phyloP scores from a whole-genome alignment of 129 eudicot species.

The Rutidosis leptorrhynchoides region DNA sequence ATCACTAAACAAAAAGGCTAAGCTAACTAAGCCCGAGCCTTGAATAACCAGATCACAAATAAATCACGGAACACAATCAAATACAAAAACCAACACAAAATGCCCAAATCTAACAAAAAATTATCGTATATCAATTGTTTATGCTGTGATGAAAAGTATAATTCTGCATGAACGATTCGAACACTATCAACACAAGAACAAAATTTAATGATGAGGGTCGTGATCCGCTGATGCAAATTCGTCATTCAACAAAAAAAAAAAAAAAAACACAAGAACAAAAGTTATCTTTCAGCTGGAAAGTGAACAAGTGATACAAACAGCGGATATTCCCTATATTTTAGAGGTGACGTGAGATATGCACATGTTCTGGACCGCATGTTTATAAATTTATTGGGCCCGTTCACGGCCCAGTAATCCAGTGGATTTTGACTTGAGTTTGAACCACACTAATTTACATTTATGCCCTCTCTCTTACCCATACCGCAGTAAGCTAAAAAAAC shows the following conservation, averaged over 20 bases:
- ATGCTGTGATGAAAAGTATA: not conserved
- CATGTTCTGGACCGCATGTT: not conserved
- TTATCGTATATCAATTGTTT: too few species aligned
- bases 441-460: not conserved
- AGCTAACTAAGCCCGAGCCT: too few species aligned
- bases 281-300: too few species aligned
- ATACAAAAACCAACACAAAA: too few species aligned
- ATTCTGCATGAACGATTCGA: not conserved
- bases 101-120: too few species aligned
- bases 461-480: not conserved
- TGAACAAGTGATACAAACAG: not conserved
- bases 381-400: constrained; percentile 3
- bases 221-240: too few species aligned
- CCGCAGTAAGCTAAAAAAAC: not conserved
- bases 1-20: too few species aligned
- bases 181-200: constrained; percentile 6
- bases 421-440: not conserved
- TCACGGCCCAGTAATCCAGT: not conserved
- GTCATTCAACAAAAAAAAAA: too few species aligned
- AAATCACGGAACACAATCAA: too few species aligned
- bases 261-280: too few species aligned
- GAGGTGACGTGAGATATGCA: constrained; percentile 17
- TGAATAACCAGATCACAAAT: too few species aligned
- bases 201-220: too few species aligned
- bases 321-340: not conserved